A percentile compares a stretch with the other conserved stretches of the same genome.
These are phyloP conservation scores for Hanseniaspora singularis DNA, from an alignment of 805 yeast species.

Conservation along the genomic window DNA sequence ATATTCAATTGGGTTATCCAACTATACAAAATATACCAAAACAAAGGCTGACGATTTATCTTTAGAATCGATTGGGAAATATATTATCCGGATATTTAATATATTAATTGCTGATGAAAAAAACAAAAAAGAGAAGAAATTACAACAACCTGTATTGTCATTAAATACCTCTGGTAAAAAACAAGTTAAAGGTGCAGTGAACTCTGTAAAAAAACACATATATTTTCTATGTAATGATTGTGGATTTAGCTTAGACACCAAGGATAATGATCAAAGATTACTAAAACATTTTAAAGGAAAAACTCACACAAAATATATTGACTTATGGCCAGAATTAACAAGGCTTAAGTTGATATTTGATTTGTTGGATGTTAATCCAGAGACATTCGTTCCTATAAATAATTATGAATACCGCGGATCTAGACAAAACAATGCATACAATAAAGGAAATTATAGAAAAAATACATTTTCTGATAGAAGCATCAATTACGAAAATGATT, in stretches of 20 bases:
- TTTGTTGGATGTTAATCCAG: constrained; percentile 19
- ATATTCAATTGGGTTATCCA: neutral
- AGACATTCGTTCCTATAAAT: neutral
- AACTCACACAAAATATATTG: constrained; percentile 70
- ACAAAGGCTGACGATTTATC: neutral
- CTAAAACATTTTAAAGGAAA: constrained; percentile 87
- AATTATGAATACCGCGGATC: neutral
- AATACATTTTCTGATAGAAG: neutral
- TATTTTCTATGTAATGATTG: constrained; percentile 54
- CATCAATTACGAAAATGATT: neutral
- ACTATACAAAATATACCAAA: neutral
- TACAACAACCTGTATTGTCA: constrained; percentile 1
- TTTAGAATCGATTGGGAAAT: neutral
- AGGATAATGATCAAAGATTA: constrained; percentile 77
- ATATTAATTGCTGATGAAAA: neutral
- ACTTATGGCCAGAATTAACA: constrained; percentile 49
- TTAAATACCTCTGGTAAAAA: neutral
- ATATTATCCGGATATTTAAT: neutral
- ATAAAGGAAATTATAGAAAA: neutral
- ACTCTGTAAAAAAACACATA: constrained; percentile 1
- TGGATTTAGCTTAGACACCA: constrained; percentile 74
- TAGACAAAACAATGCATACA: neutral
- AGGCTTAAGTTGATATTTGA: constrained; percentile 27
- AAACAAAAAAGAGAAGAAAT: neutral
- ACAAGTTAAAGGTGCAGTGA: neutral